Evolutionary conservation across 805 yeast genomes (phyloP).

Genomic region (Hanseniaspora valbyensis): DNA sequence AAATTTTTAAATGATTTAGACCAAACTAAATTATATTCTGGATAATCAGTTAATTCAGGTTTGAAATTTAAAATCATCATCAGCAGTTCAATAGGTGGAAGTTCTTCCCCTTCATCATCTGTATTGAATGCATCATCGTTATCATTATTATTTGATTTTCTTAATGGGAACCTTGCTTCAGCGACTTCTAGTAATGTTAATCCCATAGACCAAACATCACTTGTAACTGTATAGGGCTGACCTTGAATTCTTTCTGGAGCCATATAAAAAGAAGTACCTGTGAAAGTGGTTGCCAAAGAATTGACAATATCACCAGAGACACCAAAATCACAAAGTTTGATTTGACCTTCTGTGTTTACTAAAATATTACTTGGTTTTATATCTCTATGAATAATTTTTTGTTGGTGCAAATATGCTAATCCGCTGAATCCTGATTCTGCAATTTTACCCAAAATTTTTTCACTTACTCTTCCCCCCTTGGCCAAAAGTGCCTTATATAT

Average conservation of each 20-base stretch:
- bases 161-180: conserved; percentile 78
- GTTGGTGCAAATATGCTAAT: conserved; percentile 74
- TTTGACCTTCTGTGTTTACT: conserved; percentile 63
- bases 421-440: conserved; percentile 82
- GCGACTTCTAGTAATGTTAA: conserved; percentile 88
- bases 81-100: conserved; percentile 80
- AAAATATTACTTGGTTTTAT: conserved; percentile 92
- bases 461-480: conserved; percentile 80
- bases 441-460: conserved; percentile 80
- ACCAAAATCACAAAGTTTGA: conserved; percentile 93
- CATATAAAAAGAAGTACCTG: conserved; percentile 97
- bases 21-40: conserved; percentile 69
- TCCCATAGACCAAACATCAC: conserved; percentile 96
- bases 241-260: conserved; percentile 97
- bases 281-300: conserved; percentile 89
- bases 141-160: conserved; percentile 35
- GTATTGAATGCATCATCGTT: conserved; percentile 16
- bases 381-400: conserved; percentile 85
- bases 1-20: conserved; percentile 72
- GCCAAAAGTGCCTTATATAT: conserved; percentile 66
- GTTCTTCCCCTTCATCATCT: conserved; percentile 22
- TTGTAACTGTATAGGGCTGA: conserved; percentile 85
- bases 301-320: conserved; percentile 95
- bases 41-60: conserved; percentile 70
- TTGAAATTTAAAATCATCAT: conserved; percentile 70